phyloP scores from a whole-genome alignment of 129 eudicot species.

The Tanacetum coccineum region DNA sequence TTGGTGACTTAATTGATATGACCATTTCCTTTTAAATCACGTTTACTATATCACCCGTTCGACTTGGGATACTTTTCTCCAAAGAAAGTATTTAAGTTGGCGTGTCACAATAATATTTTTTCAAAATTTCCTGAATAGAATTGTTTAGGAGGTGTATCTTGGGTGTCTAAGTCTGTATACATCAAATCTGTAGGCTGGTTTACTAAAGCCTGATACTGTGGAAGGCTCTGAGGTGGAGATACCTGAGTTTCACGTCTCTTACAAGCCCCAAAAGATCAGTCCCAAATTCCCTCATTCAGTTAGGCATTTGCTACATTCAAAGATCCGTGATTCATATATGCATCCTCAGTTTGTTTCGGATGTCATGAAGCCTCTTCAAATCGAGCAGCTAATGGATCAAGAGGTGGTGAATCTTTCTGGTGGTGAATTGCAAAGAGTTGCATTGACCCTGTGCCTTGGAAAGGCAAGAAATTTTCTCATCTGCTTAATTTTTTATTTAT shows the following conservation, averaged over 20 bases:
- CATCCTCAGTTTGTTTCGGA: conserved; percentile 91
- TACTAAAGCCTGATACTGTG: conserved; percentile 67
- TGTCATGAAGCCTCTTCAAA: conserved; percentile 90
- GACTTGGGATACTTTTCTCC: too few species aligned
- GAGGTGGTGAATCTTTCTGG: conserved; percentile 79
- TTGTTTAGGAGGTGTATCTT: too few species aligned
- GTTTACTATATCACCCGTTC: too few species aligned
- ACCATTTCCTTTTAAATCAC: too few species aligned
- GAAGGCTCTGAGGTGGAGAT: conserved; percentile 75
- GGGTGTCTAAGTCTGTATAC: background rate
- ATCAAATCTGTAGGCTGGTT: conserved; percentile 57
- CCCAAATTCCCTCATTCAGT: conserved; percentile 63
- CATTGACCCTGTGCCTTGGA: conserved; percentile 82
- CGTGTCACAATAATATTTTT: too few species aligned
- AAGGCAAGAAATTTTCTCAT: conserved; percentile 23
- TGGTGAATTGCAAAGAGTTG: conserved; percentile 88
- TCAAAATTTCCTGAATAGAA: too few species aligned
- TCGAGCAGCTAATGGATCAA: conserved; percentile 85
- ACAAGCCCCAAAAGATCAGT: conserved; percentile 90
- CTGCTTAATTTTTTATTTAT: too few species aligned
- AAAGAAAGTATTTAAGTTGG: too few species aligned
- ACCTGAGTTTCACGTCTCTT: conserved; percentile 79
- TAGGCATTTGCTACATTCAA: conserved; percentile 62
- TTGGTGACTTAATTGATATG: too few species aligned
- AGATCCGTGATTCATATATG: conserved; percentile 74